A percentile compares a stretch with the other conserved stretches of the same genome.
Conservation (phyloP, 306 rosid species). For the Cotoneaster glaucophyllus region DNA sequence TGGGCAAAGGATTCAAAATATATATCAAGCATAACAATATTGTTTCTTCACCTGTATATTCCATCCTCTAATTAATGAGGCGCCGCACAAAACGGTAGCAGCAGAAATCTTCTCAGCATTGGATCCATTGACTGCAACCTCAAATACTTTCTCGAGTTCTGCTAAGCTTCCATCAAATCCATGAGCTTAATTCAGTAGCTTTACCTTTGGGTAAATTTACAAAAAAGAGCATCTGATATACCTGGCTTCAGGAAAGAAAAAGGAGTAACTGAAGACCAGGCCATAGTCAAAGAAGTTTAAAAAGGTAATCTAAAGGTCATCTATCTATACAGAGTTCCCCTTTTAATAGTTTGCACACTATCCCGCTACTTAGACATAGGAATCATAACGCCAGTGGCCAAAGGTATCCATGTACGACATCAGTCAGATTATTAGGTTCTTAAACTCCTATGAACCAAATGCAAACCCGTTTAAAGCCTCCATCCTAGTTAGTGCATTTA, state of each 20-base stretch:
- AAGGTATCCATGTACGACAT: background rate
- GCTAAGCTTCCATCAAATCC: conserved; percentile 99
- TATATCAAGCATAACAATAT: background rate
- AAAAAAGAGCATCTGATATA: conserved; percentile 89
- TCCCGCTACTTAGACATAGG: background rate
- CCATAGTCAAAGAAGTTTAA: conserved; percentile 11
- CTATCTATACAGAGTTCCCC: conserved; percentile 19
- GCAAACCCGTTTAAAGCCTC: background rate
- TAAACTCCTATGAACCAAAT: background rate
- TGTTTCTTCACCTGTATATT: conserved; percentile 71
- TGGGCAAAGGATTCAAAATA: conserved; percentile 10
- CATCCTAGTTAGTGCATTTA: background rate
- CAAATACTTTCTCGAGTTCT: conserved; percentile 87
- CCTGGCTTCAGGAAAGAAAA: conserved; percentile 86
- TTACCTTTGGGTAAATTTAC: conserved; percentile 72
- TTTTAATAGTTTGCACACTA: background rate
- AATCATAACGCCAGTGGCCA: conserved; percentile 12
- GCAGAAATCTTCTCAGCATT: conserved; percentile 88
- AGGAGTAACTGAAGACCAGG: conserved; percentile 80
- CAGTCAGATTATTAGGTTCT: background rate
- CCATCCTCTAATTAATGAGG: conserved; percentile 90
- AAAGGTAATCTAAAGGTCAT: conserved; percentile 29
- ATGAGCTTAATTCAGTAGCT: conserved; percentile 98
- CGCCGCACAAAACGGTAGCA: conserved; percentile 89
- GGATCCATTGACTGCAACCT: conserved; percentile 78